phyloP scores from a whole-genome alignment of 148 eudicot species.

The Rhododendron henanense region DNA sequence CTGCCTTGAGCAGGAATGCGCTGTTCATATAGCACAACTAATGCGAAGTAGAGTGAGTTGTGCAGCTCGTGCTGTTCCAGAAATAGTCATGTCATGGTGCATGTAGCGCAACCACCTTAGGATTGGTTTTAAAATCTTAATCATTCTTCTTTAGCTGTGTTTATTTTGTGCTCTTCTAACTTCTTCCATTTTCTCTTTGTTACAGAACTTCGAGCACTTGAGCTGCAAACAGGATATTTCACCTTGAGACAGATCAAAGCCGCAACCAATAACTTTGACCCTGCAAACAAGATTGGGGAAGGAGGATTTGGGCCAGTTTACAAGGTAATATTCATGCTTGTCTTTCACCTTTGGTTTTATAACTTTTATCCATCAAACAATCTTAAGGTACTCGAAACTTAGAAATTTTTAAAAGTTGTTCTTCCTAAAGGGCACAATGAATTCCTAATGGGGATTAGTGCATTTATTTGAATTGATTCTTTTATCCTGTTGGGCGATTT shows the following conservation, averaged over 20 bases:
- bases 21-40: background rate
- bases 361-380: background rate
- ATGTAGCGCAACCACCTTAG: background rate
- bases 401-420: background rate
- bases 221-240: constrained; percentile 37
- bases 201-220: constrained; percentile 30
- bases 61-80: background rate
- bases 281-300: constrained; percentile 58
- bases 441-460: background rate
- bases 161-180: background rate
- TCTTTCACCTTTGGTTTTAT: background rate
- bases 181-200: background rate
- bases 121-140: background rate
- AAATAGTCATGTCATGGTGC: background rate
- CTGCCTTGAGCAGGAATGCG: background rate
- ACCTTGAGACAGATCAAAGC: constrained; percentile 38
- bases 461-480: background rate
- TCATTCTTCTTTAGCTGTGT: background rate
- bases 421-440: background rate
- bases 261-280: constrained; percentile 47
- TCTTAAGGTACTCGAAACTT: background rate
- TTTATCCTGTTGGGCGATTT: background rate
- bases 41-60: background rate
- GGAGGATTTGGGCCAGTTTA: constrained; percentile 83
- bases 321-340: constrained; percentile 37